phyloP scores from a whole-genome alignment of 129 eudicot genomes.

The carrot (Daucus carota) region DNA sequence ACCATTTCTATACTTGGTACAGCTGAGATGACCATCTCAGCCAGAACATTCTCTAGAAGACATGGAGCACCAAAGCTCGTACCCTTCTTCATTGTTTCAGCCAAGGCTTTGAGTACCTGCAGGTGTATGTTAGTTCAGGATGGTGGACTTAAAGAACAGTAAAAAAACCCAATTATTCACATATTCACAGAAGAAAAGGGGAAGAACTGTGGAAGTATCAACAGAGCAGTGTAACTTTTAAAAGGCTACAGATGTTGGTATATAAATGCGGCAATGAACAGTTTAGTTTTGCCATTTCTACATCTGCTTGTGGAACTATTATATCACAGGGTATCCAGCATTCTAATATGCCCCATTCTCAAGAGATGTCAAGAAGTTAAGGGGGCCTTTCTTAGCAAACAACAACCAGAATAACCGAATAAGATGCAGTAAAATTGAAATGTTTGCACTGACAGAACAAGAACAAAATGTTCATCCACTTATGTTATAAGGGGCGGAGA shows the following conservation, averaged over 20 bases:
- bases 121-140: constrained; percentile 4
- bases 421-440: background rate
- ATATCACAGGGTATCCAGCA: background rate
- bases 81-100: constrained; percentile 96
- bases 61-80: constrained; percentile 99
- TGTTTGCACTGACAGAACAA: background rate
- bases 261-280: background rate
- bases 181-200: background rate
- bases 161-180: background rate
- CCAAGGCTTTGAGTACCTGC: constrained; percentile 84
- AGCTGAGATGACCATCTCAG: constrained; percentile 81
- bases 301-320: background rate
- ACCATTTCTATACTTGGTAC: constrained; percentile 97
- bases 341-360: background rate
- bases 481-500: background rate
- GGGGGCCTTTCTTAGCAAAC: background rate
- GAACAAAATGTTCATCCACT: background rate
- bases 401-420: background rate
- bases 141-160: background rate
- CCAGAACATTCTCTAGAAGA: constrained; percentile 71
- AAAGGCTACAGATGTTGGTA: background rate
- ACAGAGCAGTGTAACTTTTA: background rate
- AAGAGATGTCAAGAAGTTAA: background rate
- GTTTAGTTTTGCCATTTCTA: background rate
- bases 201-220: background rate